Evolutionary conservation across 2,329 filamentous ascomycete genomes (phyloP), one percentile per base, ranked within the genome.

Genomic region (Clathrospora elynae): DNA sequence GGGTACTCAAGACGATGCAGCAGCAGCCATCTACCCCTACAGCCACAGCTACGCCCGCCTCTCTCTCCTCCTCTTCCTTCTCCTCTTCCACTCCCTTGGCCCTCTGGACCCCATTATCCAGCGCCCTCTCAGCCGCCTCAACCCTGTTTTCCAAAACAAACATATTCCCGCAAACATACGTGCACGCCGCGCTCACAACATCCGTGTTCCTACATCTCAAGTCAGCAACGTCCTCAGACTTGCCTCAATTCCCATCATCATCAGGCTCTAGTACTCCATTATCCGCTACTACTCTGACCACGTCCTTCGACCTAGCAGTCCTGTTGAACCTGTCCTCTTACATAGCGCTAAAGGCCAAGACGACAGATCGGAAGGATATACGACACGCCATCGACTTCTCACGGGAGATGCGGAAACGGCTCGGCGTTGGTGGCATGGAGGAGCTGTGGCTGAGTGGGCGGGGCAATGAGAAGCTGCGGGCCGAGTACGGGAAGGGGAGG

Each of bases 331-430:
- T 66, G 2, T 35, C 36, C 9, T 45, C 38, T 0, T 66, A 63
- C 26, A 22, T 60, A 1, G 44, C 46, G 2, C 32, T 59, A 20
- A 61, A 59, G 23, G 51, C 45, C 9, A 55, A 54, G n/a, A 46
- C 36, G 1, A 47, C 52, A 2, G 57, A 61, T 8, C 38, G 54
- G 11, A 62, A 57, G 23, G 44, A 51, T 11, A 23, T 60, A 1
- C 46, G 53, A 2, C 61, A 60, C 37, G 60, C 61, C 10, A 37
- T 59, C 6, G 61, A 65, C 10, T 66, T 55, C 35, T 33, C 33
- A 4, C 47, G 45, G 4, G 57, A 52, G 24, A 39, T 65, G 42
- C 42, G 56, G 35, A 55, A 56, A 30, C 35, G 54, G 24, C 19
- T 56, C 10, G 57, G 55, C 0, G 30, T 18, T 1, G 56, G 56